Percentiles rank a stretch among this genome's conserved stretches.
These are phyloP conservation scores for Phialocephala subalpina DNA, from an alignment of 2,329 filamentous ascomycete genomes.

Conservation along the genomic window DNA sequence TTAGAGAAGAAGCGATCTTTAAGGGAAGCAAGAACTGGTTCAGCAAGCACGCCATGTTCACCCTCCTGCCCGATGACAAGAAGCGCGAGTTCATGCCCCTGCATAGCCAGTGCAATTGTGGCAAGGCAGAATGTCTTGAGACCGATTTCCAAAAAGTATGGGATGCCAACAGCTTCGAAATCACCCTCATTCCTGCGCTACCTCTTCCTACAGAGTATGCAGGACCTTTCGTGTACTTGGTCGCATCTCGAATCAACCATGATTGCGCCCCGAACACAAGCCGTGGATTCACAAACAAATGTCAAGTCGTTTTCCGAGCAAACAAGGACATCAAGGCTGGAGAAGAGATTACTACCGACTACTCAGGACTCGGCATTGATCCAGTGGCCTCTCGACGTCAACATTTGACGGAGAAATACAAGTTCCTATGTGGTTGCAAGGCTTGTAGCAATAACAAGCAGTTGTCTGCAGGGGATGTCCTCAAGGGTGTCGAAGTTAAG, in stretches of 20 bases:
- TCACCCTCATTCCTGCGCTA: background rate
- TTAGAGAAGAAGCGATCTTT: slow-evolving; percentile 15
- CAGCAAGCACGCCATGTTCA: slow-evolving; percentile 9
- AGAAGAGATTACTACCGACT: slow-evolving; percentile 18
- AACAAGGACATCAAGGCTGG: slow-evolving; percentile 8
- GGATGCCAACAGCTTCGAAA: slow-evolving; percentile 10
- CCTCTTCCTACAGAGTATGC: background rate
- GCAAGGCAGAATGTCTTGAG: background rate
- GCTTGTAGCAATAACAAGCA: background rate
- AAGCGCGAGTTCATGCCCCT: slow-evolving; percentile 5
- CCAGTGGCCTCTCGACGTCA: background rate
- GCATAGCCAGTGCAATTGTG: slow-evolving; percentile 12
- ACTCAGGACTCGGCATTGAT: background rate
- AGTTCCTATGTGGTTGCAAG: background rate
- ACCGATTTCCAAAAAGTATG: background rate
- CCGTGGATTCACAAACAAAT: slow-evolving; percentile 5
- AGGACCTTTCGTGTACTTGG: background rate
- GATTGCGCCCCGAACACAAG: slow-evolving; percentile 15
- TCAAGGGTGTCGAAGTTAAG: too few relatives aligned
- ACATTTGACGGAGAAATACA: background rate
- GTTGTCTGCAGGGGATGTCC: too few relatives aligned
- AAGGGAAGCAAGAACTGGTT: background rate
- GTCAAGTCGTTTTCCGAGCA: slow-evolving; percentile 8
- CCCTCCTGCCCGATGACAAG: background rate
- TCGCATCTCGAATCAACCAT: slow-evolving; percentile 20